Percentiles rank a stretch among this genome's conserved stretches.
Conservation (phyloP, 768 basidiomycete species). For the Tricholoma sp. region DNA sequence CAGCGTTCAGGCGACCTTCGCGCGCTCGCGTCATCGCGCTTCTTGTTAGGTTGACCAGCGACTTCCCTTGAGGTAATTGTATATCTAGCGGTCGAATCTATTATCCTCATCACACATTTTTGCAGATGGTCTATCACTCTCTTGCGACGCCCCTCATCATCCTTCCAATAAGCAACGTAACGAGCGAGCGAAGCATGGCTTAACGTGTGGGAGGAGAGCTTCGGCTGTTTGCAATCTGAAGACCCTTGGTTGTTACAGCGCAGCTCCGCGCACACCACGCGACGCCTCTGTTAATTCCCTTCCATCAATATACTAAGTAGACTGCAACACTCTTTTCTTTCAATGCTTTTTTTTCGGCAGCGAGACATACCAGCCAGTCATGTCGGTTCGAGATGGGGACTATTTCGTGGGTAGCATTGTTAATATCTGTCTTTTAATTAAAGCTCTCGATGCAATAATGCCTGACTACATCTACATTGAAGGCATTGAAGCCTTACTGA, state of each 20-base stretch:
- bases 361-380: background rate
- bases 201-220: conserved; percentile 53
- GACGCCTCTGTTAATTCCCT: background rate
- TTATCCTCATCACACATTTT: conserved; percentile 5
- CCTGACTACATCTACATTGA: background rate
- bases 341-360: background rate
- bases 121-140: conserved; percentile 23
- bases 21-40: conserved; percentile 70
- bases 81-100: background rate
- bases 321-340: background rate
- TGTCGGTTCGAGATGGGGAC: background rate
- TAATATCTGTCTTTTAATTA: background rate
- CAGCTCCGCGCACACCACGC: background rate
- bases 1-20: conserved; percentile 51
- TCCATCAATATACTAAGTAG: background rate
- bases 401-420: background rate
- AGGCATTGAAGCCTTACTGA: background rate
- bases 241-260: background rate
- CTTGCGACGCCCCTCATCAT: conserved; percentile 54
- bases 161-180: conserved; percentile 71
- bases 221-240: conserved; percentile 4
- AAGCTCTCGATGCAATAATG: background rate
- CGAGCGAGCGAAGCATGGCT: conserved; percentile 71
- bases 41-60: conserved; percentile 56
- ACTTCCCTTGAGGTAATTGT: conserved; percentile 48